Conservation (phyloP, 2,329 filamentous ascomycete genomes). For the Ophiocordyceps robertsii region DNA sequence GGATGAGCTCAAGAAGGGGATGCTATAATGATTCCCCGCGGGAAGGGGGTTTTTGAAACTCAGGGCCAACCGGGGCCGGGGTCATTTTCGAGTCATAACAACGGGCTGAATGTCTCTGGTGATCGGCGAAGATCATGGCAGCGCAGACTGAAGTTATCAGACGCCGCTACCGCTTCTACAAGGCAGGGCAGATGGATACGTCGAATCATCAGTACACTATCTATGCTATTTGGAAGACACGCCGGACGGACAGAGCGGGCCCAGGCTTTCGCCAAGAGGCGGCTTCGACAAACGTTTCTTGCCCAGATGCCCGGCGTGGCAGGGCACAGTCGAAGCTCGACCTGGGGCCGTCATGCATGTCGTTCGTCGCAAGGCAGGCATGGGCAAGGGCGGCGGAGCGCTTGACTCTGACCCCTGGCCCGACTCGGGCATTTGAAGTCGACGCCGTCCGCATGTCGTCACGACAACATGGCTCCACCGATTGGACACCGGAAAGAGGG, state of each 20-base stretch:
- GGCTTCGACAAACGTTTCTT: neutral
- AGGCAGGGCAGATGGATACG: neutral
- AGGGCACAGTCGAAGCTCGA: neutral
- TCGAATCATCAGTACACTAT: no score
- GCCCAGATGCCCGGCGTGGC: neutral
- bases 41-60: neutral
- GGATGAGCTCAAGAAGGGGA: constrained; percentile 80
- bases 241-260: no score
- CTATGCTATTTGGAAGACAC: no score
- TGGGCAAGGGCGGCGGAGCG: neutral
- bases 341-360: neutral
- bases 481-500: no score
- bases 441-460: no score
- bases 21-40: constrained; percentile 46
- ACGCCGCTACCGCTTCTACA: neutral
- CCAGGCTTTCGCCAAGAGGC: no score
- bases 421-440: neutral
- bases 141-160: neutral
- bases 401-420: neutral
- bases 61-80: neutral
- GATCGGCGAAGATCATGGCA: neutral
- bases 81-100: neutral
- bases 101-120: neutral
- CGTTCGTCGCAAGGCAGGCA: no score
- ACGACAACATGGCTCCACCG: no score